Base-by-base conservation (phyloP, 208 protist genomes). In the Acanthamoeba culbertsoni region DNA sequence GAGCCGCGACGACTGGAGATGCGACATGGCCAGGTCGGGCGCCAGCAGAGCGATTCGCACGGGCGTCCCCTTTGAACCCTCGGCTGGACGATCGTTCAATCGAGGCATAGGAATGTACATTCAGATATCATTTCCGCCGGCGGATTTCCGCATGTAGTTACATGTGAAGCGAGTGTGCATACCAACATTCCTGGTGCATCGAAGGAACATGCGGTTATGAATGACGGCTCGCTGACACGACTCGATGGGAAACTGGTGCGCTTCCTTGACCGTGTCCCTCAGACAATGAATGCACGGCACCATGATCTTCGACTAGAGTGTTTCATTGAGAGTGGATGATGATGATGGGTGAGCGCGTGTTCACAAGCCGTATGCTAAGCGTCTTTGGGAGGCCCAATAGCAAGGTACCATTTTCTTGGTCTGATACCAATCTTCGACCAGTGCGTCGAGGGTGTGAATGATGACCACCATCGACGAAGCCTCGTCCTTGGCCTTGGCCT, bases 371-470 rank as follows among this genome's bases (percentile, higher is more conserved):
- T n/a, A n/a, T n/a, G n/a, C n/a, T n/a, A n/a, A n/a, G n/a, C n/a
- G n/a, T n/a, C n/a, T n/a, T n/a, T n/a, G n/a, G n/a, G n/a, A n/a
- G n/a, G n/a, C n/a, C n/a, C n/a, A n/a, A n/a, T n/a, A n/a, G n/a
- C n/a, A n/a, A 5, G 12, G 71, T 82, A 82, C 71, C 71, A 82
- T 82, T 23, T 82, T 82, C 71, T 82, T 82, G 43, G 71, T 82
- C 43, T 82, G 71, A 51, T 89, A 89, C 79, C 79, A 89, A 26
- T 89, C 79, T 51, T 89, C 55, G 79, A 89, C 55, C 18, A 89
- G 79, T 20, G 79, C 55, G 33, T 89, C 79, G 35, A 89, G 46
- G 23, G 79, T 65, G 71, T 82, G 71, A 31, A 65, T 68, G 55
- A 89, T 68, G 55, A 89, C 55, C 20, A 89, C 51, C 46, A 89